Evolutionary conservation across 306 rosid genomes (phyloP).

Genomic region (apple (Malus domestica)): DNA sequence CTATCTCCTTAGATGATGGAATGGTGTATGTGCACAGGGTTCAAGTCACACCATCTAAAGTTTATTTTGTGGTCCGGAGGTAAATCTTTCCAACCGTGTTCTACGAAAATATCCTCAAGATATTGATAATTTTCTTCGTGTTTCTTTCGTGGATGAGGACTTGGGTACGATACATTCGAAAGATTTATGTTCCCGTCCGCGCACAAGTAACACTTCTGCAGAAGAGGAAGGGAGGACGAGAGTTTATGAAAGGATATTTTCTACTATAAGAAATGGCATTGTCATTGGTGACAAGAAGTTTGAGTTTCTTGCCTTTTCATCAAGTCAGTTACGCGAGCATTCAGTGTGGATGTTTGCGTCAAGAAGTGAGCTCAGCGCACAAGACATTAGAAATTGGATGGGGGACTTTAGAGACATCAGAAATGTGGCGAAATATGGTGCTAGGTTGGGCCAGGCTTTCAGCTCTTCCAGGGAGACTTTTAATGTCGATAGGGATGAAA

Average conservation of each 20-base stretch:
- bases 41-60: slow-evolving; percentile 30
- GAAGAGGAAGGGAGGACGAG: slow-evolving; percentile 7
- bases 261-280: slow-evolving; percentile 24
- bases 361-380: slow-evolving; percentile 25
- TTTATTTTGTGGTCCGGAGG: slow-evolving; percentile 36
- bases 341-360: slow-evolving; percentile 46
- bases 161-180: slow-evolving; percentile 19
- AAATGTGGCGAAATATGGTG: slow-evolving; percentile 36
- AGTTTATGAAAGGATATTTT: slow-evolving; percentile 23
- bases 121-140: slow-evolving; percentile 34
- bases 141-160: slow-evolving; percentile 43
- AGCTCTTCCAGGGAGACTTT: slow-evolving; percentile 30
- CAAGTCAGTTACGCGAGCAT: slow-evolving; percentile 27
- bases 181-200: slow-evolving; percentile 5
- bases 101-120: slow-evolving; percentile 23
- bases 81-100: slow-evolving; percentile 39
- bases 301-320: slow-evolving; percentile 37
- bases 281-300: slow-evolving; percentile 34
- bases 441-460: slow-evolving; percentile 45
- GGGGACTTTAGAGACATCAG: slow-evolving; percentile 28
- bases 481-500: slow-evolving; percentile 7
- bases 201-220: background rate
- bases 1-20: slow-evolving; percentile 29
- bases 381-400: slow-evolving; percentile 34
- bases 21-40: slow-evolving; percentile 30